Evolutionary conservation across 2,329 filamentous ascomycete species (phyloP), one percentile per base, ranked within the genome.

Genomic region (Arthrobotrys iridis): DNA sequence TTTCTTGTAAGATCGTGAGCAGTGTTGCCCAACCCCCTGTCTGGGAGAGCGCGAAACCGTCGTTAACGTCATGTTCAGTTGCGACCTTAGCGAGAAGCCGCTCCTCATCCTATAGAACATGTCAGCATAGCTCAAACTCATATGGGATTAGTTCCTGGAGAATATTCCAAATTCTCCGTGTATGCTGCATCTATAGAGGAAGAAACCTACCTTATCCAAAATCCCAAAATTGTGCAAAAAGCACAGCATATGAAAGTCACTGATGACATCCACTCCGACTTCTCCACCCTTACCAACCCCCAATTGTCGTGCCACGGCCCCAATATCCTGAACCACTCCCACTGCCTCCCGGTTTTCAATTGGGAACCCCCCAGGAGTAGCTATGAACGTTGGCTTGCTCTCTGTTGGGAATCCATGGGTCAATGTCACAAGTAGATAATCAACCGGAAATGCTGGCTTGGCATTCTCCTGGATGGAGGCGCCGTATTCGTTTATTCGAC

Each of bases 381-480:
- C 86, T 26, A 85, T 90, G 82, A 98, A 98, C 28, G 90, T 83
- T 10, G 93, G 93, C 66, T 89, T 90, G 2, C 92, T 87, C 46
- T 89, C 86, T 60, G 90, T 92, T 1, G 95, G 95, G 84, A 99
- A 98, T 73, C 95, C 95, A 81, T 99, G 94, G 0, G 95, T 99
- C 77, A 99, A 87, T 6, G 95, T 98, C 76, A 98, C 92, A 67
- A 98, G 89, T 33, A 99, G 87, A 82, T 98, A 99, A 81, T 99
- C 95, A 55, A 97, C 93, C 0, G 95, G 95, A 82, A 99, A 99
- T 48, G 91, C 89, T 0, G 95, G 95, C 81, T 97, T 98, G 22
- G 95, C 95, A 79, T 97, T 98, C 82, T 98, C 93, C 81, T 97
- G 95, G 5, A 98, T 95, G 79, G 94, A 97, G 77, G 91, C 92